Base-by-base conservation (phyloP, 176 grass and related monocot genomes). In the Ampelocalamus luodianensis region DNA sequence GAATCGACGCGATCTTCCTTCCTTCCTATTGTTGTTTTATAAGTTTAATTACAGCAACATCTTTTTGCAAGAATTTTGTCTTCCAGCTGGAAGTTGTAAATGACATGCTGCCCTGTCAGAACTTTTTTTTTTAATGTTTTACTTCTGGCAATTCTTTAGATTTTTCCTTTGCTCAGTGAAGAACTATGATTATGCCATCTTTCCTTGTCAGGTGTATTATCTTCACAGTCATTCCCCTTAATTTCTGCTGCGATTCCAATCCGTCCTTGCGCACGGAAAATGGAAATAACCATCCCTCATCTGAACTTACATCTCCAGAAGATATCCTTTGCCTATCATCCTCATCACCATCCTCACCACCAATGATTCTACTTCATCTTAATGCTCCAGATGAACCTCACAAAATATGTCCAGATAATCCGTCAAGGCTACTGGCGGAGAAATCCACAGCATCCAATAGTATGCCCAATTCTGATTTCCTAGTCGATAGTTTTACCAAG, bases 391-490 rank as follows among this genome's bases (percentile, higher is more conserved):
- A 90, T 74, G 73, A 82, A 74, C 56, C 79, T 90, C 62, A 18
- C 51, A 87, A 63, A 72, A 72, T 40, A 77, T 81, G 73, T 87
- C 15, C 32, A 62, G 55, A 67, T 73, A 87, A 77, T 87, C 46
- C 84, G 58, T 82, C 82, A 72, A 80, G 48, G 68, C 66, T 85
- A n/a, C 76, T 82, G 37, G 56, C 29, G 10, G 55, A 88, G 68
- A 72, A 74, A 64, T 74, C 65, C 16, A 62, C 72, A 37, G 5
- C 65, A 55, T 78, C 93, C 50, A 77, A 85, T 40, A 79, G 82
- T 75, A 59, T 74, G 22, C 68, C 90, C 39, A 71, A 77, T 87
- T 89, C 90, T 73, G 93, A 87, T 88, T 92, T 92, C 76, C 42
- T 88, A 82, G 93, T 81, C 11, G 22, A 56, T 45, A 73, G 50